A percentile compares a stretch with the other conserved stretches of the same genome.
Conservation (phyloP, 768 basidiomycete genomes). For the Suillus ampliporus region DNA sequence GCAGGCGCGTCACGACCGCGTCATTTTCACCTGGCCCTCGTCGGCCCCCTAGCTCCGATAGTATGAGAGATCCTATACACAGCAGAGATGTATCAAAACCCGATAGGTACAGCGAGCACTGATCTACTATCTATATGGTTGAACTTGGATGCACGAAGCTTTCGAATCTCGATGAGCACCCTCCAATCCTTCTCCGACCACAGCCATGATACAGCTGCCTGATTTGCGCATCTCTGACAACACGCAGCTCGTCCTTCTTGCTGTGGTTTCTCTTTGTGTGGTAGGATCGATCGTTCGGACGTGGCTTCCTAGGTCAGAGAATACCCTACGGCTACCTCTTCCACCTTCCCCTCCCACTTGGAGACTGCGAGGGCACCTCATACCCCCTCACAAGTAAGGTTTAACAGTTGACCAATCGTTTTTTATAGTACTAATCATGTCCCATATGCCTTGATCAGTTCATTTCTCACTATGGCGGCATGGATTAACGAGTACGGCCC, state of each 20-base stretch:
- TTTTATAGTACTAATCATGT: not conserved
- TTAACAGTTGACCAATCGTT: not conserved
- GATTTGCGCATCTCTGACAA: too few relatives aligned
- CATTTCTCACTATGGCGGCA: not conserved
- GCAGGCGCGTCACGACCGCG: too few relatives aligned
- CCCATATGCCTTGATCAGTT: not conserved
- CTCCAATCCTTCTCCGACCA: too few relatives aligned
- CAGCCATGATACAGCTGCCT: not conserved
- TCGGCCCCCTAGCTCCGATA: too few relatives aligned
- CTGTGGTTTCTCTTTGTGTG: not conserved
- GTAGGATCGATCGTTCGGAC: not conserved
- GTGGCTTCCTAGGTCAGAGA: not conserved
- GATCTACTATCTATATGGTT: too few relatives aligned
- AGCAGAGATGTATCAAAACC: too few relatives aligned
- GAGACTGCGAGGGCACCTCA: not conserved
- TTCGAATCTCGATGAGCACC: too few relatives aligned
- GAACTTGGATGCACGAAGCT: too few relatives aligned
- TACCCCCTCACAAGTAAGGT: not conserved
- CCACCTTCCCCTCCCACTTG: not conserved
- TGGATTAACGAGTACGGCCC: slow-evolving; percentile 34
- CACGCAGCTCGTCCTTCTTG: not conserved
- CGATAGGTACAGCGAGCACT: too few relatives aligned
- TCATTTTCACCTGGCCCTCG: too few relatives aligned
- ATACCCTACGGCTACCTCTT: not conserved
- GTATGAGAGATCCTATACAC: too few relatives aligned